These are phyloP conservation scores for Tricholoma hemisulphureum DNA, from an alignment of 768 basidiomycete genomes.

Conservation along the genomic window DNA sequence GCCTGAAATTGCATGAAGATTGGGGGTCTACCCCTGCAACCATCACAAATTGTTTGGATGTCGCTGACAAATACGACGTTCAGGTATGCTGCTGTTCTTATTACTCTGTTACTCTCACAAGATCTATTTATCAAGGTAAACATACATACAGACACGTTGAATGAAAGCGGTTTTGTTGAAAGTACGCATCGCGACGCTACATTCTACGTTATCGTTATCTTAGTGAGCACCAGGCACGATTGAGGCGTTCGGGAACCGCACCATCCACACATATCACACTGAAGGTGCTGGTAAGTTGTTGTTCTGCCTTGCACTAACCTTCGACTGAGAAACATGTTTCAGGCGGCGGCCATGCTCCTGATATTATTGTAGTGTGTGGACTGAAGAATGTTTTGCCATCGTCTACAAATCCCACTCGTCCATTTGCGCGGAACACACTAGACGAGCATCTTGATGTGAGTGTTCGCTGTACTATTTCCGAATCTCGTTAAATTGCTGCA, in stretches of 20 bases:
- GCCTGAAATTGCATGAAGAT: constrained; percentile 95
- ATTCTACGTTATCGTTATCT: neutral
- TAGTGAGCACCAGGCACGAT: constrained; percentile 67
- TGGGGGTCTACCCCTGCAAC: constrained; percentile 91
- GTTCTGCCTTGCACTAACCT: neutral
- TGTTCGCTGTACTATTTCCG: neutral
- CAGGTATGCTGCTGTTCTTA: constrained; percentile 52
- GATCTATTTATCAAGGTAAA: constrained; percentile 52
- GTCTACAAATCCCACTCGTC: constrained; percentile 96
- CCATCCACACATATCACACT: constrained; percentile 96
- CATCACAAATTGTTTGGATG: constrained; percentile 72
- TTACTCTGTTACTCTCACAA: neutral
- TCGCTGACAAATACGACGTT: constrained; percentile 91
- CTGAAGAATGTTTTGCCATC: constrained; percentile 88
- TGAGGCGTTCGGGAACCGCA: constrained; percentile 82
- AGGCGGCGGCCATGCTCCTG: constrained; percentile 96
- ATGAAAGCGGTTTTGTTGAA: constrained; percentile 97
- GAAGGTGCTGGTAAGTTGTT: constrained; percentile 78
- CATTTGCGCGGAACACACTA: constrained; percentile 86
- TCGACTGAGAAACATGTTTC: neutral
- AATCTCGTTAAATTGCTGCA: constrained; percentile 26
- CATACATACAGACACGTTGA: constrained; percentile 96
- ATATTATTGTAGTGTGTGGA: constrained; percentile 97
- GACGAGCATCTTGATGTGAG: constrained; percentile 96
- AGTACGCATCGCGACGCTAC: constrained; percentile 46